These are phyloP conservation scores for Citrus maxima DNA, from an alignment of 345 rosid species.

Conservation along the genomic window DNA sequence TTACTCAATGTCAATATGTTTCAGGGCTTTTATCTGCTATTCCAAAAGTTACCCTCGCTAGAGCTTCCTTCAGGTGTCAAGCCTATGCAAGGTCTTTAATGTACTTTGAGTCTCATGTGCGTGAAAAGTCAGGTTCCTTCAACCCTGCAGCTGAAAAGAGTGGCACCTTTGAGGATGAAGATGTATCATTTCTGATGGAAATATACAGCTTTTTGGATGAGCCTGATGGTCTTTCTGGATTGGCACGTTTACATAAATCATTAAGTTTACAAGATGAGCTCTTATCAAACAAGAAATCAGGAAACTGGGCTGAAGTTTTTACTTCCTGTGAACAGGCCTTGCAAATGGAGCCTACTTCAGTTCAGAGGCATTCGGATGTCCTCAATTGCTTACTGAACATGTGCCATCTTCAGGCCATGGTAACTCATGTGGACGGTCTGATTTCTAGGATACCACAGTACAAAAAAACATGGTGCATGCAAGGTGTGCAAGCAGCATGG, in stretches of 20 bases:
- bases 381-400: conserved; percentile 90
- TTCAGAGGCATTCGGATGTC: conserved; percentile 89
- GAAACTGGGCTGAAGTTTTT: conserved; percentile 96
- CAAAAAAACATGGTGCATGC: conserved; percentile 99
- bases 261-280: conserved; percentile 85
- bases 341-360: conserved; percentile 91
- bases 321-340: conserved; percentile 95
- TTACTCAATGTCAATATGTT: conserved; percentile 81
- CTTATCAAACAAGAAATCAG: conserved; percentile 77
- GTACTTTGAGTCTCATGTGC: conserved; percentile 95
- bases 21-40: conserved; percentile 76
- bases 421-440: conserved; percentile 91
- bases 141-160: conserved; percentile 91
- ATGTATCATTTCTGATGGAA: conserved; percentile 92
- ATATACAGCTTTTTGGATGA: conserved; percentile 91
- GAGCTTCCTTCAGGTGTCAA: conserved; percentile 88
- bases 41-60: conserved; percentile 88
- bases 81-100: conserved; percentile 95
- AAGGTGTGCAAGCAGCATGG: conserved; percentile 99
- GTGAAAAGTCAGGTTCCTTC: conserved; percentile 81
- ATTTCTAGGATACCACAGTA: conserved; percentile 81
- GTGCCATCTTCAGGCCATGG: conserved; percentile 99
- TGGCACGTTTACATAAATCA: conserved; percentile 82
- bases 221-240: conserved; percentile 91
- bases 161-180: conserved; percentile 81